Base-by-base conservation (phyloP, 2,329 filamentous ascomycete genomes). In the Diaporthe humulicola region DNA sequence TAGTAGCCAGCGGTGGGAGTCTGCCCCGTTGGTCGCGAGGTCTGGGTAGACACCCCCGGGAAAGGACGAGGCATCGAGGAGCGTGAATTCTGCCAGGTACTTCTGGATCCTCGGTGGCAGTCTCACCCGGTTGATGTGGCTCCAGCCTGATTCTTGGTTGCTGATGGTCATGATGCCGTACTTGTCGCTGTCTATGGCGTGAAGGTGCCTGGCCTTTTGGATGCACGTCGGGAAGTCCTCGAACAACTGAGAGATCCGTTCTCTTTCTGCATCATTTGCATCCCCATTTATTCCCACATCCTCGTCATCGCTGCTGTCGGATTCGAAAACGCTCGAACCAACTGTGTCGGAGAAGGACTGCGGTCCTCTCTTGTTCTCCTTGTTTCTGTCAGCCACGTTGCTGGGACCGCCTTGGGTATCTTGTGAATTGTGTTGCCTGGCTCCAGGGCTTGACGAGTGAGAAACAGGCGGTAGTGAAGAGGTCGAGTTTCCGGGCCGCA, bases 1-100 rank as follows among this genome's bases (percentile, higher is more conserved):
- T 19, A 74, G 52, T 28, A 74, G 75, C 75, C 75, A 76, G 25
- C 38, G 64, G 15, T 67, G 72, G 17, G 74, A 45, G 19, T 58
- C 57, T 15, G 40, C 40, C 7, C 42, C 48, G 17, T 25, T 19
- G 19, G 33, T 42, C 33, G 19, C 40, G 17, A 15, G 30, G 33
- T 25, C 25, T 30, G 60, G n/a, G 14, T 38, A 30, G 36, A 33
- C n/a, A 42, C 30, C 36, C 12, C 33, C 30, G 22, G 28, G 57
- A 12, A 54, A 64, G 7, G 33, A 25, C 42, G 28, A 19, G 38
- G 45, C 70, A 17, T 56, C 25, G 50, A n/a, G 38, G 36, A 52
- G 54, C 5, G 60, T 73, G 8, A 73, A 70, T 12, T 71, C 54
- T 17, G 73, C 64, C 19, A 76, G 54, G 36, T 71, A 73, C 22